These are phyloP conservation scores for Leccinellum albellum DNA, from an alignment of 768 basidiomycete genomes.

Conservation along the genomic window DNA sequence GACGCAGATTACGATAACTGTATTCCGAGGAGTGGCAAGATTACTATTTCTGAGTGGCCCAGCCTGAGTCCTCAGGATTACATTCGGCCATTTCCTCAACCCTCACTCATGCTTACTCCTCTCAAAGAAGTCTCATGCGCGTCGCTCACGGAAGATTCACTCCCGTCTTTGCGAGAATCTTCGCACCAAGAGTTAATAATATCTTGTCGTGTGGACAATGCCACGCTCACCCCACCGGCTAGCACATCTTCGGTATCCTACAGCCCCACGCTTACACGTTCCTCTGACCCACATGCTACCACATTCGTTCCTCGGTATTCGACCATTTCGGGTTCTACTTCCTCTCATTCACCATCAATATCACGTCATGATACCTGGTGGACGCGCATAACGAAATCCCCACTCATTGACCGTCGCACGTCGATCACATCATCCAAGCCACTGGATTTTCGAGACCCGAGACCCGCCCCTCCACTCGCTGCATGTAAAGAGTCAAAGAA, in stretches of 20 bases:
- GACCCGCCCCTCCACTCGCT: slow-evolving; percentile 63
- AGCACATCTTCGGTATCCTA: slow-evolving; percentile 16
- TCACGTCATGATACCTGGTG: slow-evolving; percentile 77
- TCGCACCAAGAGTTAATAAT: slow-evolving; percentile 20
- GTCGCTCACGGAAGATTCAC: slow-evolving; percentile 21
- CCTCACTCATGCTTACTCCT: slow-evolving; percentile 30
- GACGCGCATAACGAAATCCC: slow-evolving; percentile 64
- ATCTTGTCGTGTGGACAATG: slow-evolving; percentile 27
- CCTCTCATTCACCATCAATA: slow-evolving; percentile 44
- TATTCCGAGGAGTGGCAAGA: slow-evolving; percentile 9
- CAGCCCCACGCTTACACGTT: slow-evolving; percentile 22
- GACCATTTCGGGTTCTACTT: slow-evolving; percentile 41
- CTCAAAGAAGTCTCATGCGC: slow-evolving; percentile 31
- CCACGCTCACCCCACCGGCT: slow-evolving; percentile 13
- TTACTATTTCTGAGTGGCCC: slow-evolving; percentile 14
- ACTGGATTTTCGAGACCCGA: slow-evolving; percentile 74
- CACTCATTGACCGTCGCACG: slow-evolving; percentile 55
- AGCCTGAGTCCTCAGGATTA: slow-evolving; percentile 10
- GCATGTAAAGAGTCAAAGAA: slow-evolving; percentile 49
- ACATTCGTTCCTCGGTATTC: slow-evolving; percentile 33
- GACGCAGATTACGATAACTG: slow-evolving; percentile 18
- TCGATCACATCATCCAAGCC: slow-evolving; percentile 37
- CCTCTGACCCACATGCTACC: slow-evolving; percentile 27
- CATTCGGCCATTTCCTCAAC: slow-evolving; percentile 17
- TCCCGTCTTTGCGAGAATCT: slow-evolving; percentile 21